A percentile compares a stretch with the other conserved stretches of the same genome.
Conservation (phyloP, 257 asterid genomes). For the Salvia splendens region DNA sequence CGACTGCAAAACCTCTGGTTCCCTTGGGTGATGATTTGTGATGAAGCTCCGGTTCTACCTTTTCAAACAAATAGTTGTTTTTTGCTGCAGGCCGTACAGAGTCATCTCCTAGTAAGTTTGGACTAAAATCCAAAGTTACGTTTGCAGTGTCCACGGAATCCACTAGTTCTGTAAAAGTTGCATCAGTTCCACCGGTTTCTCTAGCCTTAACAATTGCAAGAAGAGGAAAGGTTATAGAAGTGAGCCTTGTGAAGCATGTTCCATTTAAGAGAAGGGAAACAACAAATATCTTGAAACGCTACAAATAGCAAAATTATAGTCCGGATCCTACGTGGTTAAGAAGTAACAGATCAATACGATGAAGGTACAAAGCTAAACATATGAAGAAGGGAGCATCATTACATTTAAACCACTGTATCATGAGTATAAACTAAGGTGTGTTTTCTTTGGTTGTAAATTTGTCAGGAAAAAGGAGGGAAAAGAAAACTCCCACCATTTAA, state of each 20-base stretch:
- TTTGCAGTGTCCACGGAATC: constrained; percentile 29
- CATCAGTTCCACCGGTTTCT: constrained; percentile 39
- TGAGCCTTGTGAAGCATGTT: constrained; percentile 32
- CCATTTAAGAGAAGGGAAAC: constrained; percentile 12
- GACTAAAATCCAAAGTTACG: constrained; percentile 28
- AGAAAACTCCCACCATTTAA: no score
- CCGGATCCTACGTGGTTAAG: neutral
- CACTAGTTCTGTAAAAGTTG: constrained; percentile 32
- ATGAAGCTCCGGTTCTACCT: constrained; percentile 37
- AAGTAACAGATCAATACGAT: neutral
- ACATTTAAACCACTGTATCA: neutral
- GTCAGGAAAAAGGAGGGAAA: no score
- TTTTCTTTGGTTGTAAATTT: no score
- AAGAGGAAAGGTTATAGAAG: constrained; percentile 19
- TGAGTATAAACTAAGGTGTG: no score
- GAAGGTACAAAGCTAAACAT: neutral
- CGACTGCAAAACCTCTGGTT: constrained; percentile 26
- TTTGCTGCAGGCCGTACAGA: constrained; percentile 30
- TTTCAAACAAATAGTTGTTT: constrained; percentile 32
- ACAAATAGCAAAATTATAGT: neutral
- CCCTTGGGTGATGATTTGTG: constrained; percentile 36
- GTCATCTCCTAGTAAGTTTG: constrained; percentile 30
- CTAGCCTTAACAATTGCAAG: constrained; percentile 37
- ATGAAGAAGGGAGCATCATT: neutral
- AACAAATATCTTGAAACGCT: constrained; percentile 5